Percentiles rank a stretch among this genome's conserved stretches.
Conservation (phyloP, 768 basidiomycete genomes). For the Neoboletus magnificus region DNA sequence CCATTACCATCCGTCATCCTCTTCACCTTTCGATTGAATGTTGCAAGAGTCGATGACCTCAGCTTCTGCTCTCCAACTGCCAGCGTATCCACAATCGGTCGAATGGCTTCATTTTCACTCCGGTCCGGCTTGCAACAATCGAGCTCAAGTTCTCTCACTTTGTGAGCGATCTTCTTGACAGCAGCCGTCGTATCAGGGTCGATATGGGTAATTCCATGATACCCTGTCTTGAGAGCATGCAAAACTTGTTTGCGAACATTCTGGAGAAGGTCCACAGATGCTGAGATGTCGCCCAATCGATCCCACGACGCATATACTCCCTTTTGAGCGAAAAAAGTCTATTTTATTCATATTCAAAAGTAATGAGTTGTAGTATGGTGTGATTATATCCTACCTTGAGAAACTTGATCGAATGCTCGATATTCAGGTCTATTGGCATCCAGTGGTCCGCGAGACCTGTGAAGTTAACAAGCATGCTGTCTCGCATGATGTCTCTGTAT, state of each 20-base stretch:
- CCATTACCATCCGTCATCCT: background rate
- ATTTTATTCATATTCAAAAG: background rate
- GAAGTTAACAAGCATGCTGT: background rate
- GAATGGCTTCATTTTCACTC: background rate
- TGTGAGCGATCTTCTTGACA: background rate
- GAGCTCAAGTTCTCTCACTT: background rate
- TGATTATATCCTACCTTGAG: background rate
- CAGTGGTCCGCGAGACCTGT: background rate
- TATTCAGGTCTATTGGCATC: background rate
- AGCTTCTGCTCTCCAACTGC: background rate
- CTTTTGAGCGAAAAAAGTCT: background rate
- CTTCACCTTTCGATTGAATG: background rate
- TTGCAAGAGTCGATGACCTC: background rate
- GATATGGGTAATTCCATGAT: background rate
- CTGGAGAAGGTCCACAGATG: background rate
- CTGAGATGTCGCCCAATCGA: background rate
- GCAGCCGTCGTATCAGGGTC: background rate
- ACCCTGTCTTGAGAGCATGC: background rate
- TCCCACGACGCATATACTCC: background rate
- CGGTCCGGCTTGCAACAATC: background rate
- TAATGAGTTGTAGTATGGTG: background rate
- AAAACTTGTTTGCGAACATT: background rate
- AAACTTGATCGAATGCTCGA: background rate
- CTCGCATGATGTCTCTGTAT: background rate
- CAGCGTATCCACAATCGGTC: background rate